Evolutionary conservation across 2,329 filamentous ascomycete genomes (phyloP).

Genomic region (Colletotrichum ledebouriae): DNA sequence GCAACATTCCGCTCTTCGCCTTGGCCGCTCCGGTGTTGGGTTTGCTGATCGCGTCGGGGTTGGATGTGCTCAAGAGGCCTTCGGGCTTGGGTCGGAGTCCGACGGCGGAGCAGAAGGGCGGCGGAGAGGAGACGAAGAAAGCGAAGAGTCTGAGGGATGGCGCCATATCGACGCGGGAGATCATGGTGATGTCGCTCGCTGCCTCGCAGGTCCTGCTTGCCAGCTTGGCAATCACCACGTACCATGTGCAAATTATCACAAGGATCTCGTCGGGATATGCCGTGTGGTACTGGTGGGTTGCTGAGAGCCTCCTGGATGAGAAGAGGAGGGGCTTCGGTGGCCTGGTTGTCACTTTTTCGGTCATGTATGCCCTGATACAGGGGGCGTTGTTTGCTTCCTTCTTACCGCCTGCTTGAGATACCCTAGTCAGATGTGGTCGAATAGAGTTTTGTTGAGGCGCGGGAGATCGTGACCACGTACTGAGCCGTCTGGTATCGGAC

Average conservation of each 20-base stretch:
- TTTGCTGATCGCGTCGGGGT: conserved; percentile 74
- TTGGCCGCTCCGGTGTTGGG: conserved; percentile 83
- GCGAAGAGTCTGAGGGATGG: neutral
- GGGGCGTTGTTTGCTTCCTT: conserved; percentile 89
- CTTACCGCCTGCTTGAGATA: conserved; percentile 78
- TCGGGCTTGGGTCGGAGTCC: conserved; percentile 32
- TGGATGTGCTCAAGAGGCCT: conserved; percentile 52
- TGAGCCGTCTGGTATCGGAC: neutral
- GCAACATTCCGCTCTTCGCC: conserved; percentile 89
- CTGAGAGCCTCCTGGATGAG: conserved; percentile 58
- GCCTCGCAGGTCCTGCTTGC: conserved; percentile 80
- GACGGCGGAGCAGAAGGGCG: conserved; percentile 15
- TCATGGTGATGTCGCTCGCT: conserved; percentile 69
- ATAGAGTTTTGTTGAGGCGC: conserved; percentile 18
- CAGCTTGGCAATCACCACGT: conserved; percentile 78
- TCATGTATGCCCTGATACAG: conserved; percentile 87
- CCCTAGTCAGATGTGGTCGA: conserved; percentile 17
- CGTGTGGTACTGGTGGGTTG: conserved; percentile 89
- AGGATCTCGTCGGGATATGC: conserved; percentile 90
- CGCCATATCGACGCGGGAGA: conserved; percentile 46
- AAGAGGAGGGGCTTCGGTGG: conserved; percentile 50
- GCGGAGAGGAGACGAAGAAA: neutral
- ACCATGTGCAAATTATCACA: conserved; percentile 95
- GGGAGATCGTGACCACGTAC: neutral
- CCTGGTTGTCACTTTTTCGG: conserved; percentile 73